Conservation (phyloP, 257 asterid species). For the Solanum rostratum region DNA sequence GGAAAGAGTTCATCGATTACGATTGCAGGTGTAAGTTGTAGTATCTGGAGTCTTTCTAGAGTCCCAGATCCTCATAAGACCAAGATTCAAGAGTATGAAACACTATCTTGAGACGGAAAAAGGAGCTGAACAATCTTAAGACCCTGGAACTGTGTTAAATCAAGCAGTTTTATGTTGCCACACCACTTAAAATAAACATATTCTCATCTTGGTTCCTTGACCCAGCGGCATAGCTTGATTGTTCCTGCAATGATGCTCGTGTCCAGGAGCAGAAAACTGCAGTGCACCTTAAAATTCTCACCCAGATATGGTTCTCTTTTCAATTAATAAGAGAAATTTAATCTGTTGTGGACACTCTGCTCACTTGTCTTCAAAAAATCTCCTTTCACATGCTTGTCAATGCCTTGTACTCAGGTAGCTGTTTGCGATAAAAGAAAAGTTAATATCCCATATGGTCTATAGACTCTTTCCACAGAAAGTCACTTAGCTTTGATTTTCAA, state of each 20-base stretch:
- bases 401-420: neutral
- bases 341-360: constrained; percentile 6
- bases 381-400: neutral
- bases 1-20: no score
- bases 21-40: no score
- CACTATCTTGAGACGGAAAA: constrained; percentile 46
- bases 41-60: constrained; percentile 6
- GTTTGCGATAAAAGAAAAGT: neutral
- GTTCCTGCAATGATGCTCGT: constrained; percentile 13
- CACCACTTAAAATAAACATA: constrained; percentile 25
- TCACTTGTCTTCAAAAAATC: neutral
- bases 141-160: constrained; percentile 33
- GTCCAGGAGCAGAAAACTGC: neutral
- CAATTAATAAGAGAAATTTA: constrained; percentile 16
- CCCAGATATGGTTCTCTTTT: constrained; percentile 37
- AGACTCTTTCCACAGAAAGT: no score
- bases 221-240: constrained; percentile 39
- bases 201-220: constrained; percentile 43
- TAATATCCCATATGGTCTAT: no score
- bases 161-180: constrained; percentile 22
- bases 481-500: no score
- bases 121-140: constrained; percentile 23
- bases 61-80: constrained; percentile 31
- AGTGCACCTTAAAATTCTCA: constrained; percentile 20
- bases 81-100: constrained; percentile 21